Conservation (phyloP, 371 early-diverging fungal species). For the Vavraia culicis region DNA sequence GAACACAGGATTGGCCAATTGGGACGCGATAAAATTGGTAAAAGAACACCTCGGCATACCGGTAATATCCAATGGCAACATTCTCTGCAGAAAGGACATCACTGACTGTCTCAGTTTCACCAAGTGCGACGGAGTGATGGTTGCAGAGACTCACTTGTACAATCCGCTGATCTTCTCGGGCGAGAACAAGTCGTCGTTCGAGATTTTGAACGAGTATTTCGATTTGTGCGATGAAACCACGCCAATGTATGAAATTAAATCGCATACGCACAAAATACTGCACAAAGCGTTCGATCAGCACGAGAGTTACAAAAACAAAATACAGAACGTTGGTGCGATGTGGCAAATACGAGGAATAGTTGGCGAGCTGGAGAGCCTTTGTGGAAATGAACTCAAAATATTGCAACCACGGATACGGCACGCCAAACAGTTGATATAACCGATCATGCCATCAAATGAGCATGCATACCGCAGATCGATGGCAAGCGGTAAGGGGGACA, state of each 20-base stretch:
- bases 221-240: constrained; percentile 12
- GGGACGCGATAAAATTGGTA: constrained; percentile 75
- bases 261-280: constrained; percentile 29
- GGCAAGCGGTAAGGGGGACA: too few relatives aligned
- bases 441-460: too few relatives aligned
- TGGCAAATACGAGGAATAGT: too few relatives aligned
- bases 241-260: constrained; percentile 16
- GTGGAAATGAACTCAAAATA: too few relatives aligned
- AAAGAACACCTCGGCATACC: constrained; percentile 57
- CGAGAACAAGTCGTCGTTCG: constrained; percentile 44
- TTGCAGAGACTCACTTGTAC: constrained; percentile 45
- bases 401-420: too few relatives aligned
- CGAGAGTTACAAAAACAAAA: too few relatives aligned
- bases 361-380: too few relatives aligned
- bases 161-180: constrained; percentile 44
- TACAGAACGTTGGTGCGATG: too few relatives aligned
- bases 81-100: constrained; percentile 65
- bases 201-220: constrained; percentile 27
- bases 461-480: too few relatives aligned
- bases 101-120: constrained; percentile 64
- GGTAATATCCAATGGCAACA: constrained; percentile 87
- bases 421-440: too few relatives aligned
- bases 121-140: constrained; percentile 80
- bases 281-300: constrained; percentile 5
- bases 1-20: constrained; percentile 78